Evolutionary conservation across 371 early-diverging fungal species (phyloP).

Genomic region (Circinella minor): DNA sequence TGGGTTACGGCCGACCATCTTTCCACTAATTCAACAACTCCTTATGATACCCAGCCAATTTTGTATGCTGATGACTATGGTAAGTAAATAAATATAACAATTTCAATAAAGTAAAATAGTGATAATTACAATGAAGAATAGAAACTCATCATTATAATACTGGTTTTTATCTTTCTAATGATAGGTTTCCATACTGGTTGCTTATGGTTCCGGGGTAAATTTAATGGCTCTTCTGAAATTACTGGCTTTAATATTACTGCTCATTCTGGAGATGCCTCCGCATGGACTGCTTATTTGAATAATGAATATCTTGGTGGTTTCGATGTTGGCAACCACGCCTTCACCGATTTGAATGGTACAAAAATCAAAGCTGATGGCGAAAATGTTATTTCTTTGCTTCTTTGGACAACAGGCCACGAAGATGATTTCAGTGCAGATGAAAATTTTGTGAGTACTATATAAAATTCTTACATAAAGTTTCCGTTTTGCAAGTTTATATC

Average conservation of each 20-base stretch:
- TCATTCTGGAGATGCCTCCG: slow-evolving; percentile 25
- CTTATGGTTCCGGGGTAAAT: slow-evolving; percentile 31
- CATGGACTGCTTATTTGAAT: slow-evolving; percentile 27
- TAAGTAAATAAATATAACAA: background rate
- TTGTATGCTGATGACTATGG: slow-evolving; percentile 33
- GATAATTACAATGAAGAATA: background rate
- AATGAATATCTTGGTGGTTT: slow-evolving; percentile 32
- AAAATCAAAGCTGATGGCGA: slow-evolving; percentile 15
- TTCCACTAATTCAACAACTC: slow-evolving; percentile 22
- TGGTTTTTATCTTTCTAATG: background rate
- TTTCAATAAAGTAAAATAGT: background rate
- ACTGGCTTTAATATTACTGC: slow-evolving; percentile 24
- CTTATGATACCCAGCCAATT: slow-evolving; percentile 19
- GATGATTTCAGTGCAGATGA: slow-evolving; percentile 22
- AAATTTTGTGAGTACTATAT: background rate
- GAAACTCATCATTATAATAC: background rate
- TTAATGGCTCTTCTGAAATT: slow-evolving; percentile 21
- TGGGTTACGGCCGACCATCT: slow-evolving; percentile 28
- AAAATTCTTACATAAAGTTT: no score
- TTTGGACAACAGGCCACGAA: slow-evolving; percentile 30
- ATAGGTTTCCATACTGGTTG: slow-evolving; percentile 28
- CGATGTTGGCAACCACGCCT: slow-evolving; percentile 10
- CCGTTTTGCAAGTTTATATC: no score
- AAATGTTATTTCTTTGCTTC: slow-evolving; percentile 23
- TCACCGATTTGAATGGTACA: slow-evolving; percentile 10